A percentile compares a stretch with the other conserved stretches of the same genome.
phyloP scores from a whole-genome alignment of 2,329 filamentous ascomycete species.

The Hawksworthiomyces lignivorus region DNA sequence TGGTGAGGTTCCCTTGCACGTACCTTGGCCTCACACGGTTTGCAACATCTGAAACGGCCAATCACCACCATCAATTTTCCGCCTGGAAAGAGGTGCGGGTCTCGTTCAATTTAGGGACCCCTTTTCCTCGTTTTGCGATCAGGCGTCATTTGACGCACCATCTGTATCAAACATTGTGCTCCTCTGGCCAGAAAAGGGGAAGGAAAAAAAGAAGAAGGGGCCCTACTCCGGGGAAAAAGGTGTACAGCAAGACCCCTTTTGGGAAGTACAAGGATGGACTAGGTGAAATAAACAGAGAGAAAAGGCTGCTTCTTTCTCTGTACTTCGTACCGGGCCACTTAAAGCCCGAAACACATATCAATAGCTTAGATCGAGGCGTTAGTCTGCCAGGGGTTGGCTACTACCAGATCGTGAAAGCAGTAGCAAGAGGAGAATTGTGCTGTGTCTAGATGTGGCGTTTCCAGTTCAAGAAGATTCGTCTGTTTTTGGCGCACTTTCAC shows the following conservation, averaged over 20 bases:
- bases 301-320: too few relatives aligned
- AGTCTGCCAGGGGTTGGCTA: conserved; percentile 5
- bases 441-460: too few relatives aligned
- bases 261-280: too few relatives aligned
- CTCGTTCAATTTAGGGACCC: not conserved
- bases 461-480: too few relatives aligned
- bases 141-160: conserved; percentile 11
- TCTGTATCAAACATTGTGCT: conserved; percentile 11
- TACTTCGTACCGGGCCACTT: conserved; percentile 11
- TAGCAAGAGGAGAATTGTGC: too few relatives aligned
- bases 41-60: conserved; percentile 13
- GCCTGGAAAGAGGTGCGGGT: conserved; percentile 10
- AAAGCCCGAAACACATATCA: conserved; percentile 13
- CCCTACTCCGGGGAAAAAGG: too few relatives aligned
- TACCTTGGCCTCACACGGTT: not conserved
- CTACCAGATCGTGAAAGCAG: too few relatives aligned
- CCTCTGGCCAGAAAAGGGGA: not conserved
- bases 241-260: too few relatives aligned
- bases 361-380: conserved; percentile 10
- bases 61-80: conserved; percentile 20
- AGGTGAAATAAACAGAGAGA: too few relatives aligned
- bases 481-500: too few relatives aligned
- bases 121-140: conserved; percentile 3
- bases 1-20: too few relatives aligned
- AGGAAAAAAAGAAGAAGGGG: not conserved